Evolutionary conservation across 1,284 basidiomycete species (phyloP), one percentile per base, ranked within the genome.

Genomic region (Ganoderma resinaceum): DNA sequence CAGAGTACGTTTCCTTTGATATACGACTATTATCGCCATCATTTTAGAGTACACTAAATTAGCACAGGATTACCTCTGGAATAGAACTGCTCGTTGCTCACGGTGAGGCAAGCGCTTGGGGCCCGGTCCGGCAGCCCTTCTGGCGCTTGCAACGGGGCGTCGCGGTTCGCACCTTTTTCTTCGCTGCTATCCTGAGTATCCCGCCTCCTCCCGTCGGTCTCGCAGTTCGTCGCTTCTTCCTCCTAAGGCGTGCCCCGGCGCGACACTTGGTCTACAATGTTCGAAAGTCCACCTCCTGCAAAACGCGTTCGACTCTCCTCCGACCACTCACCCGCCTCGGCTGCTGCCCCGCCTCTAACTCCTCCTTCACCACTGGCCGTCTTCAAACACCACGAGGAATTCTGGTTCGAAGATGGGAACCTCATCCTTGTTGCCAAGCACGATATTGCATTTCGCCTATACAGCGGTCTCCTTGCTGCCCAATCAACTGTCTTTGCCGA

Each of bases 401-500:
- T 62, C 23, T 62, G 61, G 61, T 38, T 62, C n/a, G 31, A 49
- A 1, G 61, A 62, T 14, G 61, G 61, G 9, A 62, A 33, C 35
- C 35, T 62, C 31, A 26, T 62, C 46, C 61, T 62, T 14, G 33
- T 62, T 35, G 20, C 46, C 0, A 29, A 29, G 43, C 43, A 46
- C 2, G 20, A 7, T 12, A 49, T 53, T 0, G 70, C 61, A 2
- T 76, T 74, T 42, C 66, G 68, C 14, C 63, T 76, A 5, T 69
- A 70, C 42, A 33, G 61, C 12, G 66, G 65, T 11, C 20, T 75
- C 14, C 69, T 76, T 5, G 68, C 68, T 4, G 26, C 57, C 3
- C 67, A 72, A 6, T 76, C 74, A 2, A 12, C 46, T 1, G 62
- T 74, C 6, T 73, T 76, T 20, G 43, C 57, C 1, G 72, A 72